Conservation (phyloP, 192 early-diverging fungal species). For the Linnemannia elongata region DNA sequence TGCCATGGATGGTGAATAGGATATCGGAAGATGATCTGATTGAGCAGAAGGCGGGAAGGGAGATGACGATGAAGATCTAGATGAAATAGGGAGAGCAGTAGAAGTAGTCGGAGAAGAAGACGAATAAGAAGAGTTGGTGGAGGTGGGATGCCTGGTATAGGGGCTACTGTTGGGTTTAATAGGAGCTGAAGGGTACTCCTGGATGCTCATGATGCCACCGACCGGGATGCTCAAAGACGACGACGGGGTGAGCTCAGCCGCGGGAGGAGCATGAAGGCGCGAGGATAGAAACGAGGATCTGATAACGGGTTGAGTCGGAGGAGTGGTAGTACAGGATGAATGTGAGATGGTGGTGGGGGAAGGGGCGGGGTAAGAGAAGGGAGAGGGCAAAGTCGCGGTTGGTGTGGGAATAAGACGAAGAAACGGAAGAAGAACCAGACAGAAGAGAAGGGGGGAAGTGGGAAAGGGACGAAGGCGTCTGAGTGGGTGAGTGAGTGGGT, state of each 20-base stretch:
- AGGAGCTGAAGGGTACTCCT: background rate
- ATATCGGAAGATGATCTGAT: conserved; percentile 1
- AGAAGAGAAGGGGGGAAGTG: background rate
- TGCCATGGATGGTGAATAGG: background rate
- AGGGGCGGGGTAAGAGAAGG: background rate
- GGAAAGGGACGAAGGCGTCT: background rate
- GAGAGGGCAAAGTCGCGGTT: background rate
- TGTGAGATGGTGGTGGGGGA: background rate
- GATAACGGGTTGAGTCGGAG: background rate
- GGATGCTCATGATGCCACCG: conserved; percentile 16
- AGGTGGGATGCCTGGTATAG: background rate
- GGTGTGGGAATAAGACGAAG: background rate
- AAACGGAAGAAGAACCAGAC: background rate
- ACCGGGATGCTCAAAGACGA: conserved; percentile 21
- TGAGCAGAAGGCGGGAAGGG: background rate
- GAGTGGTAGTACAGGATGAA: background rate
- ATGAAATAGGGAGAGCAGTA: background rate
- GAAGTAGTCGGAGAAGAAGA: background rate
- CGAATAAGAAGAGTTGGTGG: background rate
- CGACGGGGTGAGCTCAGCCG: background rate
- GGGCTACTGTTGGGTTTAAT: background rate
- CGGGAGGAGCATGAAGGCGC: background rate
- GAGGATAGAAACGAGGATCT: background rate
- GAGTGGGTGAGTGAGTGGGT: conserved; percentile 3
- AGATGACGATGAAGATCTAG: background rate